Conservation (phyloP, 176 grass and related monocot species). For the Raddia guianensis region DNA sequence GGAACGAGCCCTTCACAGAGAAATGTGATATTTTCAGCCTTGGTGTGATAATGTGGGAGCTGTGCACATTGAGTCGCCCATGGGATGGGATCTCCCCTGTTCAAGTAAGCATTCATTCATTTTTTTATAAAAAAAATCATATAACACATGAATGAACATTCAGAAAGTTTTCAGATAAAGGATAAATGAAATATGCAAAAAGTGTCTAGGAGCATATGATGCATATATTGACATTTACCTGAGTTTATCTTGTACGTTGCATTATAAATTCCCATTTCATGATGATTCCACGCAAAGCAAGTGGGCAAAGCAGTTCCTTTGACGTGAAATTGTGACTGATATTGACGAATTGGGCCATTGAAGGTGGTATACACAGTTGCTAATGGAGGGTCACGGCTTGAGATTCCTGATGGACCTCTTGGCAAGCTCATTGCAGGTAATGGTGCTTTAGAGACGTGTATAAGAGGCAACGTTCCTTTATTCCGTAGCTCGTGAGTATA, state of each 20-base stretch:
- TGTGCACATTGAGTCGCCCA: constrained; percentile 92
- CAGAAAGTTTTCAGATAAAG: not conserved
- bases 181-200: too few relatives aligned
- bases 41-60: constrained; percentile 99
- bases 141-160: constrained; percentile 17
- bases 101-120: constrained; percentile 64
- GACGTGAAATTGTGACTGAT: not conserved
- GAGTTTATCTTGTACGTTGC: not conserved
- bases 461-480: not conserved
- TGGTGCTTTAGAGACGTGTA: constrained; percentile 1
- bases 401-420: constrained; percentile 94
- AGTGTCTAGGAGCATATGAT: constrained; percentile 6
- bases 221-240: constrained; percentile 1
- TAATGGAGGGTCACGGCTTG: constrained; percentile 77
- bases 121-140: not conserved
- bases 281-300: constrained; percentile 26
- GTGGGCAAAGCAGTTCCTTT: constrained; percentile 18
- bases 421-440: constrained; percentile 94
- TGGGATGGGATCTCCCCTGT: constrained; percentile 90
- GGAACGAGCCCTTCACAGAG: constrained; percentile 93
- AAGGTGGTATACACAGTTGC: constrained; percentile 90
- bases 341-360: constrained; percentile 22
- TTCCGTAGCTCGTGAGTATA: too few relatives aligned
- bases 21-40: constrained; percentile 99
- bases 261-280: constrained; percentile 25